Conservation (phyloP, 192 early-diverging fungal species). For the Funneliformis mosseae region DNA sequence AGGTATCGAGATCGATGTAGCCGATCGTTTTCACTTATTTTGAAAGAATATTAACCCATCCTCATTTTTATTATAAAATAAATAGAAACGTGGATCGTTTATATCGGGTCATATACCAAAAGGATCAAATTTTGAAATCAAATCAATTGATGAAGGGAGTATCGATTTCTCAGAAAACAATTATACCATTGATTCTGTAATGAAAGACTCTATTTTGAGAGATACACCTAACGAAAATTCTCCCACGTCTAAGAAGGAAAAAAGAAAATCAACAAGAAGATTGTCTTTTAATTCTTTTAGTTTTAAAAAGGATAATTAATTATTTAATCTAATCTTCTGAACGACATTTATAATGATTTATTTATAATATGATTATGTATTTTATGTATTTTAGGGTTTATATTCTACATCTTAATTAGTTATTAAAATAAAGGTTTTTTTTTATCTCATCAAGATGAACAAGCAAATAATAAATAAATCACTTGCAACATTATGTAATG, state of each 20-base stretch:
- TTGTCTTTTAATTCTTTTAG: background rate
- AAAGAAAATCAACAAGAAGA: background rate
- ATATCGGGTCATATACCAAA: background rate
- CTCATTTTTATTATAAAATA: no score
- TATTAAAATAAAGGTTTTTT: no score
- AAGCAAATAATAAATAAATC: no score
- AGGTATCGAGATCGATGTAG: background rate
- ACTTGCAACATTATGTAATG: no score
- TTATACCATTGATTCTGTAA: background rate
- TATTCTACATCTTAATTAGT: no score
- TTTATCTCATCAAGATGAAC: no score
- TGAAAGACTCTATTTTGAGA: background rate
- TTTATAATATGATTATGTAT: no score
- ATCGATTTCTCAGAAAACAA: background rate
- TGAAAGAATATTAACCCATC: no score
- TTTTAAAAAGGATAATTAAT: background rate
- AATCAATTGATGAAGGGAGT: background rate
- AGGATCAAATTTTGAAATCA: background rate
- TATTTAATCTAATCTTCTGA: no score
- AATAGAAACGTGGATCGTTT: background rate
- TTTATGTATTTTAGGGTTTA: no score
- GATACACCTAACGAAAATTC: background rate
- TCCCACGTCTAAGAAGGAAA: background rate
- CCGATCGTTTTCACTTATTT: background rate
- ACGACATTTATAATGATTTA: no score